Base-by-base conservation (phyloP, 1,139 yeast genomes). In the Wickerhamomyces sp. region DNA sequence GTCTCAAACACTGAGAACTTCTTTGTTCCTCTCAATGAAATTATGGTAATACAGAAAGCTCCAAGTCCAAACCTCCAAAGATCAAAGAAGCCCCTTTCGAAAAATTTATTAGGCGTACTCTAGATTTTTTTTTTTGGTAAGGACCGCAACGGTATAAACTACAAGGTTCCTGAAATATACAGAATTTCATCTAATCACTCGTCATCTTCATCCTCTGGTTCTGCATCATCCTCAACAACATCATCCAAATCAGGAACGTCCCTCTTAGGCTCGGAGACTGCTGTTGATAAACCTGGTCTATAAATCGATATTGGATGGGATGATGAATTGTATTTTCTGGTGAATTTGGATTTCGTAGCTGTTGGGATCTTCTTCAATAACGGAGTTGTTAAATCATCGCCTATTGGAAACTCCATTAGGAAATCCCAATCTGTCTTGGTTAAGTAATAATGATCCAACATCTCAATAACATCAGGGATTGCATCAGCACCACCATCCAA, bases 401-500 rank as follows among this genome's bases (percentile, higher is more conserved):
- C 95, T 14, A 90, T 82, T 26, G 89, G 84, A 52, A 90, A 78
- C 51, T 90, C 97, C 74, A 88, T 70, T 18, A 94, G 69, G 31
- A 76, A 76, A 59, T 91, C 98, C 90, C 95, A 93, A 65, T 93
- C 98, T 48, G 91, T 96, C 58, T 80, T 84, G 10, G 95, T 86
- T 39, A 94, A 64, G 60, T 78, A 93, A 63, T 94, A 93, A 34
- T 79, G 72, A 64, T 93, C 99, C 87, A 93, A 77, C 2, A 79
- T 58, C 13, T 71, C 72, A 40, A 93, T 82, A 4, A 87, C 82
- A 4, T 74, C 76, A 0, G 71, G 71, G 30, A 93, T 76, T 5
- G 23, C 23, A 2, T 91, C 95, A 1, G 72, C 88, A 7, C 73
- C 73, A 0, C 82, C 84, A 0, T 72, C 57, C 7, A 77, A 45